phyloP scores from a whole-genome alignment of 2,329 filamentous ascomycete species.

The Neonectria ditissima region DNA sequence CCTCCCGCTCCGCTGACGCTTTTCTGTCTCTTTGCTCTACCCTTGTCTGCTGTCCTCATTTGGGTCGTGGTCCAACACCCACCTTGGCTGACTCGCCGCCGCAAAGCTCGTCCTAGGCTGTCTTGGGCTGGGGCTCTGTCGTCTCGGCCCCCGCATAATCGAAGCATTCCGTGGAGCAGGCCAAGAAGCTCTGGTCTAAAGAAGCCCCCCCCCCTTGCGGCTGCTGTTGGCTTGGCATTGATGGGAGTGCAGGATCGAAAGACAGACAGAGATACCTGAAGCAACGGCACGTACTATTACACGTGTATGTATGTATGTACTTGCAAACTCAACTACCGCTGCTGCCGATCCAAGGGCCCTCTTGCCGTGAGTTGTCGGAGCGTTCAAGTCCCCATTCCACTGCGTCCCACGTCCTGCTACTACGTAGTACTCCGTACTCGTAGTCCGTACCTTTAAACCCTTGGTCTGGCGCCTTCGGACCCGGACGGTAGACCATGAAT shows the following conservation, averaged over 20 bases:
- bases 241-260: constrained; percentile 16
- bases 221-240: constrained; percentile 8
- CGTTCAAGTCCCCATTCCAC: constrained; percentile 1
- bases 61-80: not conserved
- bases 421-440: not conserved
- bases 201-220: constrained; percentile 6
- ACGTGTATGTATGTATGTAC: not conserved
- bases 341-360: constrained; percentile 16
- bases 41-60: constrained; percentile 4
- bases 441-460: constrained; percentile 1
- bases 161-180: constrained; percentile 14
- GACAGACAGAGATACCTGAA: not conserved
- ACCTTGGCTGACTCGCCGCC: constrained; percentile 2
- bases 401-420: not conserved
- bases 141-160: constrained; percentile 9
- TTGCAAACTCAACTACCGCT: constrained; percentile 9
- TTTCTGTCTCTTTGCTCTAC: not conserved
- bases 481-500: constrained; percentile 9
- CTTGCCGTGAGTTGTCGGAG: constrained; percentile 7
- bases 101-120: constrained; percentile 4
- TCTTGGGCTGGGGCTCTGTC: constrained; percentile 13
- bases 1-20: constrained; percentile 9
- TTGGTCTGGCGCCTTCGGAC: constrained; percentile 4
- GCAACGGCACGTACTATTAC: not conserved
- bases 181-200: constrained; percentile 5